A percentile compares a stretch with the other conserved stretches of the same genome.
Conservation (phyloP, 192 early-diverging fungal species). For the Coemansia sp. region DNA sequence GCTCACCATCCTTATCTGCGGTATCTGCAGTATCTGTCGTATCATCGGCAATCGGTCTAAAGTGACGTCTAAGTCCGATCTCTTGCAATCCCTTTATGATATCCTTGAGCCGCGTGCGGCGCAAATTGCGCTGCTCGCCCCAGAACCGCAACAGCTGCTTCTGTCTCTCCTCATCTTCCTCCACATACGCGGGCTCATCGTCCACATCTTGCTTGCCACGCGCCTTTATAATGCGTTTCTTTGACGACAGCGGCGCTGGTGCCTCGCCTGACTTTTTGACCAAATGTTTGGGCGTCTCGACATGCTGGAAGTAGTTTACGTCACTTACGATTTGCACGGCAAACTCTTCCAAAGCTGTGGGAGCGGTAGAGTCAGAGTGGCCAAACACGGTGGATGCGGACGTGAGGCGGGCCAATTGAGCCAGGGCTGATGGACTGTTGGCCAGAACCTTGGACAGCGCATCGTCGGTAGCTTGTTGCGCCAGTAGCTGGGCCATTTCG, state of each 20-base stretch:
- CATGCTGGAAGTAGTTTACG: constrained; percentile 43
- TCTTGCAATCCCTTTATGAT: constrained; percentile 46
- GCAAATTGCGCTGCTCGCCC: constrained; percentile 55
- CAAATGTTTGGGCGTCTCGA: constrained; percentile 45
- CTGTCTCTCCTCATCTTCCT: constrained; percentile 53
- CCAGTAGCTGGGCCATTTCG: background rate
- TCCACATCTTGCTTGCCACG: constrained; percentile 20
- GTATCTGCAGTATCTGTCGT: background rate
- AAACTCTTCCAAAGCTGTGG: constrained; percentile 31
- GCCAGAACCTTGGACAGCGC: constrained; percentile 27
- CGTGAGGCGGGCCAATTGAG: constrained; percentile 29
- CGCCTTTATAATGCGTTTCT: constrained; percentile 31
- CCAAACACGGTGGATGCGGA: constrained; percentile 14
- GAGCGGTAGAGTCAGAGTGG: background rate
- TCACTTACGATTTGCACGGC: constrained; percentile 33
- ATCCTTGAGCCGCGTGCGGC: constrained; percentile 48
- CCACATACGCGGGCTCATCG: constrained; percentile 19
- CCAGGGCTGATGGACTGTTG: constrained; percentile 16
- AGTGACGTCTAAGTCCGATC: constrained; percentile 40
- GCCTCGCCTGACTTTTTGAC: constrained; percentile 12
- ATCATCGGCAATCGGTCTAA: constrained; percentile 1
- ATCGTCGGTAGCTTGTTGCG: constrained; percentile 2
- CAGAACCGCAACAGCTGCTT: constrained; percentile 38
- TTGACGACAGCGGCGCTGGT: constrained; percentile 1
- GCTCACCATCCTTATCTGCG: background rate